Conservation (phyloP, 2,329 filamentous ascomycete genomes). For the Plenodomus tracheiphilus region DNA sequence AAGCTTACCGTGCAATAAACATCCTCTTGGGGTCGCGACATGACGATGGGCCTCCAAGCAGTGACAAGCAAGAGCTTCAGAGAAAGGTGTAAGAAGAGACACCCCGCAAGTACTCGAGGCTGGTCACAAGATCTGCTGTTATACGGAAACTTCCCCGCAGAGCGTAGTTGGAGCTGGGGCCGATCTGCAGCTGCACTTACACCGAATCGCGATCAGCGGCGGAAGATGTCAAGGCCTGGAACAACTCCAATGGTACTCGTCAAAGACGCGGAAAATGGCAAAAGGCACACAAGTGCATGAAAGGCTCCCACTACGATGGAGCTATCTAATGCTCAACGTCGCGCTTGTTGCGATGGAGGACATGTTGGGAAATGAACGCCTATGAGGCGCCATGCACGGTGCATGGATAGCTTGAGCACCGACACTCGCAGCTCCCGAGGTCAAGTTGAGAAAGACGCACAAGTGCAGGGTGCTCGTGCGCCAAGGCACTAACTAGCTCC, state of each 20-base stretch:
- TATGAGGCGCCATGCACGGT: neutral
- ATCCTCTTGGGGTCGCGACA: slow-evolving; percentile 54
- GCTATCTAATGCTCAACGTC: neutral
- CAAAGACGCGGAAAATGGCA: neutral
- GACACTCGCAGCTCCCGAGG: neutral
- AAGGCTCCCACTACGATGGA: neutral
- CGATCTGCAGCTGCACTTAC: slow-evolving; percentile 22
- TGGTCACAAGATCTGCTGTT: neutral
- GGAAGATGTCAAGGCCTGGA: neutral
- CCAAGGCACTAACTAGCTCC: too few species aligned
- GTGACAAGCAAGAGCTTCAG: slow-evolving; percentile 3
- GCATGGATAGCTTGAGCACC: neutral
- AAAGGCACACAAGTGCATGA: neutral
- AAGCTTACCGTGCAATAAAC: slow-evolving; percentile 67
- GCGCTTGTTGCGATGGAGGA: neutral
- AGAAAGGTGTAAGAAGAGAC: slow-evolving; percentile 1
- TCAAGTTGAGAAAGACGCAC: neutral
- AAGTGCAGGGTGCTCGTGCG: neutral
- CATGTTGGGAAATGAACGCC: neutral
- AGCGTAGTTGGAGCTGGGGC: slow-evolving; percentile 22
- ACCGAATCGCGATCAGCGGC: slow-evolving; percentile 24
- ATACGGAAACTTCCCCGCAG: slow-evolving; percentile 32
- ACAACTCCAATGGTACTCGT: neutral
- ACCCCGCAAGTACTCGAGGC: neutral
- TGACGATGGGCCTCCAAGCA: slow-evolving; percentile 1